Percentiles rank a stretch among this genome's conserved stretches.
Conservation (phyloP, 1,284 basidiomycete species). For the Trametes hirsuta region DNA sequence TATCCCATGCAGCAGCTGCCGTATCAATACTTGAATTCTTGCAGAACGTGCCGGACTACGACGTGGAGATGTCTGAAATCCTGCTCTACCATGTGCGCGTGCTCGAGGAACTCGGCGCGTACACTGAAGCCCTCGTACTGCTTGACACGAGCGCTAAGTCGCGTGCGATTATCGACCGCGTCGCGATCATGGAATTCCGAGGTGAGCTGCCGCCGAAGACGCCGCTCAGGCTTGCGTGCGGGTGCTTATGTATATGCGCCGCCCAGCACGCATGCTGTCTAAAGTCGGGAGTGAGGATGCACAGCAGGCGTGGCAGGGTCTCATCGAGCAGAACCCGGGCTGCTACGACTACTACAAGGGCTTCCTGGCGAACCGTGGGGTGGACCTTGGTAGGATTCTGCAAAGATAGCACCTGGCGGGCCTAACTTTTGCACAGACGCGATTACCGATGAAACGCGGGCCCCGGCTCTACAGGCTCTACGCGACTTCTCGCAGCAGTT, state of each 20-base stretch:
- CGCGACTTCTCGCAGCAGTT: conserved; percentile 62
- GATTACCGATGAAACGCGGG: conserved; percentile 52
- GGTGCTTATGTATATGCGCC: conserved; percentile 17
- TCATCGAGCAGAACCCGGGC: conserved; percentile 90
- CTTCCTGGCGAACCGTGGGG: conserved; percentile 68
- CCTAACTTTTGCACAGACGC: conserved; percentile 36
- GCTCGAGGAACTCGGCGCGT: conserved; percentile 77
- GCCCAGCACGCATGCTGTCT: conserved; percentile 70
- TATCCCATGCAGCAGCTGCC: neutral
- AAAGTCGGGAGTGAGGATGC: conserved; percentile 73
- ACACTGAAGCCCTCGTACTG: conserved; percentile 60
- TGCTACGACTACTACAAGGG: conserved; percentile 81
- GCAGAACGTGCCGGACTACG: conserved; percentile 75
- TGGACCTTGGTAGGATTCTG: conserved; percentile 60
- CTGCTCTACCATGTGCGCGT: conserved; percentile 83
- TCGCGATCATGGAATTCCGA: conserved; percentile 71
- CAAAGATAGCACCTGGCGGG: neutral
- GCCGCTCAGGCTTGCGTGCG: conserved; percentile 13
- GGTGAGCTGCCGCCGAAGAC: conserved; percentile 46
- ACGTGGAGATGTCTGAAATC: conserved; percentile 87
- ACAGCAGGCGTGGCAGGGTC: conserved; percentile 74
- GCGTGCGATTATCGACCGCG: conserved; percentile 71
- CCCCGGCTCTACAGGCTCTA: conserved; percentile 61
- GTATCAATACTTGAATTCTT: neutral
- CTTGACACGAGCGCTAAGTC: conserved; percentile 72